Evolutionary conservation across 352 stramenopile genomes (phyloP).

Genomic region (Globisporangium okanoganense): DNA sequence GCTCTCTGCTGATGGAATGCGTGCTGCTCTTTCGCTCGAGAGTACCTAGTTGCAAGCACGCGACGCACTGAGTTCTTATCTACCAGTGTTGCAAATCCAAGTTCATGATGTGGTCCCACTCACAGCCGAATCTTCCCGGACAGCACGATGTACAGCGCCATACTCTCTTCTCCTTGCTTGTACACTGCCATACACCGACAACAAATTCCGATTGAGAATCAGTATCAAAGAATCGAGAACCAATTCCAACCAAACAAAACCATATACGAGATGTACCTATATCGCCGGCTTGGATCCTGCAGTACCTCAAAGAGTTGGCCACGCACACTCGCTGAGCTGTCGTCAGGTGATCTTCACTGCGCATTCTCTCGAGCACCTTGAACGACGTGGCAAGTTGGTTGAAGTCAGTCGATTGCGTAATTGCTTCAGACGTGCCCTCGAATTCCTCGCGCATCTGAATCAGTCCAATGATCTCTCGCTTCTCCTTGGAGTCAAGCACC

Average conservation of each 20-base stretch:
- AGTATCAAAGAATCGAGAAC: neutral
- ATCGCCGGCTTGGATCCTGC: slow-evolving; percentile 18
- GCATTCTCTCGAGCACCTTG: slow-evolving; percentile 28
- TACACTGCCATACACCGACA: slow-evolving; percentile 19
- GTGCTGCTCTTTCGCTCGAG: slow-evolving; percentile 4
- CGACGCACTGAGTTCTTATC: neutral
- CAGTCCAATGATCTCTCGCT: slow-evolving; percentile 18
- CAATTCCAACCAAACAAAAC: neutral
- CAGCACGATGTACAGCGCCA: slow-evolving; percentile 30
- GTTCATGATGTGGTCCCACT: neutral
- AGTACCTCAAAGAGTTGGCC: slow-evolving; percentile 22
- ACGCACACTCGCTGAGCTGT: slow-evolving; percentile 20
- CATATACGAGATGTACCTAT: slow-evolving; percentile 10
- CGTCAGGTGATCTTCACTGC: slow-evolving; percentile 14
- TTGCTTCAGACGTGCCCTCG: neutral
- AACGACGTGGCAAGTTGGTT: slow-evolving; percentile 23
- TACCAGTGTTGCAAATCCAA: neutral
- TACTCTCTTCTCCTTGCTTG: slow-evolving; percentile 23
- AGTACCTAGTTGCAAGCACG: neutral
- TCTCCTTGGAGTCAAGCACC: slow-evolving; percentile 15
- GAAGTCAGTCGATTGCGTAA: neutral
- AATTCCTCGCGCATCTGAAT: slow-evolving; percentile 21
- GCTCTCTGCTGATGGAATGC: neutral
- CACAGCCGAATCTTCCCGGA: slow-evolving; percentile 30
- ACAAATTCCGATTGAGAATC: neutral